Base-by-base conservation (phyloP, 1,284 basidiomycete species). In the Erythrobasidium hasegawianum region DNA sequence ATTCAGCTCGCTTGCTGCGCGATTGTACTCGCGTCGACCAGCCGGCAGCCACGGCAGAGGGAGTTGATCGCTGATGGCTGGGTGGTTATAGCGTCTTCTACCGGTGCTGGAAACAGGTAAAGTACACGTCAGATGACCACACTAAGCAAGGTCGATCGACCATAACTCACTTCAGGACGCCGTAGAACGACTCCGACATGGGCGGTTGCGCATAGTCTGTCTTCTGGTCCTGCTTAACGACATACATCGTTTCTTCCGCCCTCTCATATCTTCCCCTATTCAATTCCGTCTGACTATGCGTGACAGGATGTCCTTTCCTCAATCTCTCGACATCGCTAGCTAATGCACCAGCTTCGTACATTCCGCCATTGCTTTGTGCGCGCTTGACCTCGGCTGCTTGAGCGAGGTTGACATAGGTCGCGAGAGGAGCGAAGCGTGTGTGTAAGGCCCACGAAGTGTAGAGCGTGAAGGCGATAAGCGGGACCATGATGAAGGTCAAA, bases 181-280 rank as follows among this genome's bases (percentile, higher is more conserved):
- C 92, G 54, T 82, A 83, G 75, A 91, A 95, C 84, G 90, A 93
- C 73, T 89, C 89, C 11, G 88, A 86, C 89, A 96, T 92, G 0
- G 93, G 92, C 0, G 92, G 92, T 77, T 96, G 93, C 0, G 89
- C 91, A 86, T 90, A 96, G 79, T 96, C 90, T 13, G 92, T 96
- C 38, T 87, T 81, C 68, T 88, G 86, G 74, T 94, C 90, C 73
- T 75, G 70, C 26, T 72, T 73, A 2, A 78, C 94, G 41, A 96
- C 90, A 75, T 97, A 97, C 29, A 97, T 77, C 1, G 90, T 94
- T 74, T 91, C 86, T n/a, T 65, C 62, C 18, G 43, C 43, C 8
- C 38, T 41, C 0, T 88, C 88, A 75, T 95, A 95, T 68, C 91
- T 81, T 66, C 87, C 82, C 64, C 87, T 83, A 73, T 87, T 92